Conservation (phyloP, 352 stramenopile species). For the Phytophthora vignae region DNA sequence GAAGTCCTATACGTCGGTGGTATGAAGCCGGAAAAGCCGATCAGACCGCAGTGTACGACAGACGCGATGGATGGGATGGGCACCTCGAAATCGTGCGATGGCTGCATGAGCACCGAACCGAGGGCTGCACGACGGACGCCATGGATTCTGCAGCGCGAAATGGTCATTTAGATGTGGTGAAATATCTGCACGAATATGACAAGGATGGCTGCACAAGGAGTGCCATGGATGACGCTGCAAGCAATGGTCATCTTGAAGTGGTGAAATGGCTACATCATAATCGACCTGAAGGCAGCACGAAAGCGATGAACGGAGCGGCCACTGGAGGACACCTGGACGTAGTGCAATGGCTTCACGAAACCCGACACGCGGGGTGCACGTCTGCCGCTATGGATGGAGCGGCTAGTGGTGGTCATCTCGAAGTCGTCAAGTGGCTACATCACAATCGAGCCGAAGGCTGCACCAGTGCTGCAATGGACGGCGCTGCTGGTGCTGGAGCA, state of each 20-base stretch:
- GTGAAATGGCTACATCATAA: not conserved
- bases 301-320: conserved; percentile 8
- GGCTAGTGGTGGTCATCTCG: not conserved
- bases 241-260: conserved; percentile 1
- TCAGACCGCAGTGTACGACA: not conserved
- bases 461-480: not conserved
- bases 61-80: conserved; percentile 4
- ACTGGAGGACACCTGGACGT: not conserved
- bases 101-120: conserved; percentile 44
- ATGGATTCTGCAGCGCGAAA: not conserved
- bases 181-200: conserved; percentile 2
- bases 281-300: conserved; percentile 1
- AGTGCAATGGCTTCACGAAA: conserved; percentile 4
- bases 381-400: conserved; percentile 5
- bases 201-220: conserved; percentile 1
- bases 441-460: conserved; percentile 1
- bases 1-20: not conserved
- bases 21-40: not conserved
- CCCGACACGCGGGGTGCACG: not conserved
- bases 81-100: conserved; percentile 15
- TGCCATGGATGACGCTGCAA: not conserved
- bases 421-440: conserved; percentile 5
- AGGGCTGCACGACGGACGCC: not conserved
- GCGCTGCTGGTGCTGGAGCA: not conserved
- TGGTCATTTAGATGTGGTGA: not conserved